These are phyloP conservation scores for Trifolium dubium DNA, from an alignment of 306 rosid species.

Conservation along the genomic window DNA sequence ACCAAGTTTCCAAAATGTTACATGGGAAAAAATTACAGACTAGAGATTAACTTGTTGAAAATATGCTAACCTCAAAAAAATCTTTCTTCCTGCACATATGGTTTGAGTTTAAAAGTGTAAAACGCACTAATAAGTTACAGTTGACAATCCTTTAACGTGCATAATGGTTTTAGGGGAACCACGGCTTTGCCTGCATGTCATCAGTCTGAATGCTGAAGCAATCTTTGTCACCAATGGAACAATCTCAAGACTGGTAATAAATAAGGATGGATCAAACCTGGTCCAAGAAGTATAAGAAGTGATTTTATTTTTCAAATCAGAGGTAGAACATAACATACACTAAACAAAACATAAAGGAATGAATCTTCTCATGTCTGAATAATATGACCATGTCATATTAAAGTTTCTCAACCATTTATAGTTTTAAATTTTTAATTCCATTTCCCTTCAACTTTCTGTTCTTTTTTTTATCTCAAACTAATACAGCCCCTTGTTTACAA, in stretches of 20 bases:
- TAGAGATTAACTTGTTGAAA: slow-evolving; percentile 20
- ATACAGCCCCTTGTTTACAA: not conserved
- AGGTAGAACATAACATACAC: slow-evolving; percentile 23
- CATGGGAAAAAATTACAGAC: slow-evolving; percentile 20
- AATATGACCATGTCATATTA: not conserved
- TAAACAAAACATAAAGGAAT: not conserved
- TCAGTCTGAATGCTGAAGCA: slow-evolving; percentile 24
- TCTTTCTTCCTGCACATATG: slow-evolving; percentile 34
- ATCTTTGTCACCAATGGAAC: slow-evolving; percentile 16
- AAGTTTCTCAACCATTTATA: not conserved
- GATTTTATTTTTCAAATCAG: slow-evolving; percentile 25
- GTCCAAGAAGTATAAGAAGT: slow-evolving; percentile 35
- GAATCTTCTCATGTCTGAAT: not conserved
- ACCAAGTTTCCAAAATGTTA: slow-evolving; percentile 33
- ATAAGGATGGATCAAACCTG: slow-evolving; percentile 40
- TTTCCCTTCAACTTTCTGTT: not conserved
- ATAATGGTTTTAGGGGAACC: slow-evolving; percentile 10
- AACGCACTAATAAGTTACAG: slow-evolving; percentile 15
- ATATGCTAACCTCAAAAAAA: slow-evolving; percentile 37
- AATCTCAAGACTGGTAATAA: slow-evolving; percentile 26
- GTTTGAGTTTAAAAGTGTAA: slow-evolving; percentile 9
- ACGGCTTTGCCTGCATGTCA: slow-evolving; percentile 34
- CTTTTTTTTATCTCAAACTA: not conserved
- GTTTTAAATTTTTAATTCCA: not conserved
- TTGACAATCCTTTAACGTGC: slow-evolving; percentile 27